Evolutionary conservation across 2,329 filamentous ascomycete genomes (phyloP).

Genomic region (Pseudogymnoascus sp.): DNA sequence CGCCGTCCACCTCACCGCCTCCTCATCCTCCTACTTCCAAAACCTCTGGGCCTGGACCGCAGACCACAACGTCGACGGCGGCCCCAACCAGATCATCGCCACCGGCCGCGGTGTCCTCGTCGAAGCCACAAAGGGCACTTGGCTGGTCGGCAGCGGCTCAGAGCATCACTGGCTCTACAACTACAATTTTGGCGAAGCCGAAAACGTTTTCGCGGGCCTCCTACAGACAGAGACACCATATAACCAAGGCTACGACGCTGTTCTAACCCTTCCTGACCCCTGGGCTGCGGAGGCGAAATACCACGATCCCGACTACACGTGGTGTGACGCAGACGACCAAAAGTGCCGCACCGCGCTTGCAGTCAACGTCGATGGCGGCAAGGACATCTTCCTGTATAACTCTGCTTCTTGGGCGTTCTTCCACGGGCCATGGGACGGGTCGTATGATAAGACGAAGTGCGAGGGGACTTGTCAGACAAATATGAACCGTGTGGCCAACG

Average conservation of each 20-base stretch:
- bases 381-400: slow-evolving; percentile 28
- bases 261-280: slow-evolving; percentile 32
- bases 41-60: slow-evolving; percentile 42
- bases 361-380: slow-evolving; percentile 19
- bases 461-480: slow-evolving; percentile 11
- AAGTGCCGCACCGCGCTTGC: slow-evolving; percentile 26
- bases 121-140: slow-evolving; percentile 41
- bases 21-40: slow-evolving; percentile 45
- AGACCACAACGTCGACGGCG: slow-evolving; percentile 46
- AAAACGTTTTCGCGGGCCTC: slow-evolving; percentile 55
- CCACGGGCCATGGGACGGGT: slow-evolving; percentile 18
- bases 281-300: slow-evolving; percentile 28
- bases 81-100: slow-evolving; percentile 34
- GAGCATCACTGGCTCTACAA: slow-evolving; percentile 48
- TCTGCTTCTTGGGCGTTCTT: slow-evolving; percentile 32
- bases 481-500: background rate
- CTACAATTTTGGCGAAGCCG: slow-evolving; percentile 45
- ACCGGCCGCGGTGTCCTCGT: slow-evolving; percentile 41
- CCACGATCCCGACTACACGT: slow-evolving; percentile 28
- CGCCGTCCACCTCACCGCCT: slow-evolving; percentile 41
- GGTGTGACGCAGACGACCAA: slow-evolving; percentile 23
- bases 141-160: slow-evolving; percentile 44
- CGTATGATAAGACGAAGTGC: background rate
- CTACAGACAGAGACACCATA: slow-evolving; percentile 67
- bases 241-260: slow-evolving; percentile 44